phyloP scores from a whole-genome alignment of 306 rosid species.

The Styphnolobium japonicum region DNA sequence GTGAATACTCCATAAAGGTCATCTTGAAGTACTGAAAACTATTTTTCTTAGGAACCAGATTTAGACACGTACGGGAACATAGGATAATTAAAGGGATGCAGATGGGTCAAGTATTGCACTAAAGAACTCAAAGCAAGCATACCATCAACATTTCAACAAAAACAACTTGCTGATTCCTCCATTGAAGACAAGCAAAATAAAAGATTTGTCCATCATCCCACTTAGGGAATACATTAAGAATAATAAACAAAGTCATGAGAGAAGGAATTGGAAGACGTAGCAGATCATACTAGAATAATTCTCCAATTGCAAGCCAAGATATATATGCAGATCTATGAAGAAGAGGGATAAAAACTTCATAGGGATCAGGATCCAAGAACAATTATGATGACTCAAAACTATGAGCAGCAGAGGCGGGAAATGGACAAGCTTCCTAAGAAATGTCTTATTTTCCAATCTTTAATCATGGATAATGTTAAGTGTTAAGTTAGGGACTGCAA shows the following conservation, averaged over 20 bases:
- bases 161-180: slow-evolving; percentile 21
- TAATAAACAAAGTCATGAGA: background rate
- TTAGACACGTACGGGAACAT: slow-evolving; percentile 11
- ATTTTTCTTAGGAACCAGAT: slow-evolving; percentile 17
- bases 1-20: slow-evolving; percentile 25
- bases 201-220: slow-evolving; percentile 17
- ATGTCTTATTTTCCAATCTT: background rate
- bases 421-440: background rate
- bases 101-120: slow-evolving; percentile 22
- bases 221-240: background rate
- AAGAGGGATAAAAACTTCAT: background rate
- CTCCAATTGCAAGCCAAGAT: background rate
- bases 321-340: background rate
- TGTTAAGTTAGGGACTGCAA: slow-evolving; percentile 9
- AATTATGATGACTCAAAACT: background rate
- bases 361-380: background rate
- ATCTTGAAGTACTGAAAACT: slow-evolving; percentile 19
- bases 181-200: slow-evolving; percentile 16
- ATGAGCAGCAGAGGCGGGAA: background rate
- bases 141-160: background rate
- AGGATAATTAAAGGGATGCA: slow-evolving; percentile 1
- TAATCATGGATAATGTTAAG: slow-evolving; percentile 3
- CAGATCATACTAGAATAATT: background rate
- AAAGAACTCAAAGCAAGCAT: slow-evolving; percentile 28
- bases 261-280: background rate